Evolutionary conservation across 345 rosid species (phyloP), one percentile per base, ranked within the genome.

Genomic region (Rhodomyrtus tomentosa): DNA sequence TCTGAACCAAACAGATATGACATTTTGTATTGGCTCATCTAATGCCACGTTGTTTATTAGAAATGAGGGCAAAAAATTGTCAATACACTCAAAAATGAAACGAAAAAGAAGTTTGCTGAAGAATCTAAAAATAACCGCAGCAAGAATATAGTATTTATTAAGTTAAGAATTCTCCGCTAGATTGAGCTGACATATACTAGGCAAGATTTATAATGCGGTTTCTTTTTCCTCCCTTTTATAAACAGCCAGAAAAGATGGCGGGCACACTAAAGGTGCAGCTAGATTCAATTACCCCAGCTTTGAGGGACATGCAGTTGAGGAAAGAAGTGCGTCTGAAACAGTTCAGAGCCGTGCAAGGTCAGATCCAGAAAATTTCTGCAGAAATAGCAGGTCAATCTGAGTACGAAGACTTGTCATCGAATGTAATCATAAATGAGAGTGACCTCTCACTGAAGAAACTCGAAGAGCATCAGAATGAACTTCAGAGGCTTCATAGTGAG

Each of bases 381-480:
- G 96, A 94, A 86, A 93, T 97, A 84, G 98, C 94, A 50, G 99
- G 99, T 76, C 93, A 86, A 85, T 92, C 94, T 5, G 95, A 92
- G 81, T 94, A 91, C 83, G 95, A 94, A 42, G 98, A 92, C 82
- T 88, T 93, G 10, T 85, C 89, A 85, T 89, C 95, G 54, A 91
- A 89, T 73, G 90, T 95, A 84, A 88, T 58, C 25, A 92, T 95
- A 82, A 94, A 95, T 51, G 95, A 95, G 88, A 94, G 93, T 29
- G 98, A 97, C 85, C 96, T 97, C 83, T 95, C 99, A 38, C 80
- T 90, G 83, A 97, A 97, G 92, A 97, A 95, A 88, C 95, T 97
- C 1, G 99, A 95, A 83, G 99, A 95, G 89, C 92, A 93, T 79
- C 98, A 95, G 87, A 90, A 84, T 88, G 98, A 97, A 91, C 93